Conservation (phyloP, 129 eudicot species). For the Centaurea solstitialis region DNA sequence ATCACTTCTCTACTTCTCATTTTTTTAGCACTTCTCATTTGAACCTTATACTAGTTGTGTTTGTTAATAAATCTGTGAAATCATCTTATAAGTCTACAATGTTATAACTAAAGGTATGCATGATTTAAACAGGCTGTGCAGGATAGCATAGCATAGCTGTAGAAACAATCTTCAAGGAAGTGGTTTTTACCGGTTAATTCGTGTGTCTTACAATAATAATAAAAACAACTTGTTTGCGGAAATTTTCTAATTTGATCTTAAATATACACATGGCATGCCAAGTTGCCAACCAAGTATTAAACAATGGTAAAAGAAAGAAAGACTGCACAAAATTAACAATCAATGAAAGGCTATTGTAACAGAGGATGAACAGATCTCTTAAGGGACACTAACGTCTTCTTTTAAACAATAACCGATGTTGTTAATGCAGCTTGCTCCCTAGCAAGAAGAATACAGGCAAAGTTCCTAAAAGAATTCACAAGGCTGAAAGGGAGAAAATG, state of each 20-base stretch:
- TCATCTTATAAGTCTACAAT: background rate
- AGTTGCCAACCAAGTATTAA: no score
- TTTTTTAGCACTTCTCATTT: no score
- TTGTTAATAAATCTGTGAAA: background rate
- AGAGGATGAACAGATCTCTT: no score
- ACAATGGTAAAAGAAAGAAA: no score
- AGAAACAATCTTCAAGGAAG: background rate
- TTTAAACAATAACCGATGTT: background rate
- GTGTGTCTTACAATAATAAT: background rate
- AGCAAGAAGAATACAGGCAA: conserved; percentile 45
- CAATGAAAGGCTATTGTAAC: no score
- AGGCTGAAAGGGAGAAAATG: conserved; percentile 70
- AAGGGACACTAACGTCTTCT: background rate
- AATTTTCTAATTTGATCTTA: no score
- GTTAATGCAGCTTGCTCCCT: conserved; percentile 32
- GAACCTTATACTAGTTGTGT: no score
- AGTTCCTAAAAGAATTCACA: conserved; percentile 51
- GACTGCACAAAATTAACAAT: no score
- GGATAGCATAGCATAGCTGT: background rate
- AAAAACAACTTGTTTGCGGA: background rate
- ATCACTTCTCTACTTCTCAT: no score
- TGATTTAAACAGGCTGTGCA: background rate
- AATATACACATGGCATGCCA: no score
- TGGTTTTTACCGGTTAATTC: background rate
- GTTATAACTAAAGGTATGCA: background rate